Base-by-base conservation (phyloP, 1,284 basidiomycete species). In the Boletus albobrunnescens region DNA sequence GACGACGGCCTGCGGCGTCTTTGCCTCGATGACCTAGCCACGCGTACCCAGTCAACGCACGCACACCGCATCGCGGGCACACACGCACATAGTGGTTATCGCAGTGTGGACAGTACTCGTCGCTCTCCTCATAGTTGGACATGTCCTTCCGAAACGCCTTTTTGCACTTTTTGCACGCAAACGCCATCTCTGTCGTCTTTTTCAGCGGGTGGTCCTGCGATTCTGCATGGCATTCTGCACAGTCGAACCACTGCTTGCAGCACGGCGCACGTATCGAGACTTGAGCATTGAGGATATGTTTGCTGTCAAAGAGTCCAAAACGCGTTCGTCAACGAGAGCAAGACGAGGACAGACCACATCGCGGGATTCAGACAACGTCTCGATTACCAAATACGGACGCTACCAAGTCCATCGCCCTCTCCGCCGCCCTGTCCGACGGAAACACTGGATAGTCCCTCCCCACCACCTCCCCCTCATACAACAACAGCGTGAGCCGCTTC, bases 101-200 rank as follows among this genome's bases (percentile, higher is more conserved):
- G 65, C 95, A 98, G 69, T 97, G 88, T 0, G 96, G 95, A 65
- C 96, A 99, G 67, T 86, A 98, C 71, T 99, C 95, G 65, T 99
- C 95, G 55, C 90, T 90, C 65, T 96, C 93, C 61, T 99, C 96
- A 63, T 92, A 98, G 23, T 68, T 71, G 0, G 75, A 57, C 86
- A 97, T 92, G 67, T 97, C 92, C 71, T 99, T 98, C 52, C 95
- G 72, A 68, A 99, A 98, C 2, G 92, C 94, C 70, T 94, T 94
- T 66, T 89, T 90, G 76, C 96, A 99, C 71, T 97, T 96, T 70
- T 99, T 99, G 76, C 96, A 99, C 59, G 91, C 73, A 66, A 99
- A 96, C 0, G 75, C 75, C 92, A 99, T 94, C 72, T 98, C 95
- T 36, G 73, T 77, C 42, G 91, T 92, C 69, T 84, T 89, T 11